Conservation (phyloP, 106 monocot species). For the Dioscorea zingiberensis region DNA sequence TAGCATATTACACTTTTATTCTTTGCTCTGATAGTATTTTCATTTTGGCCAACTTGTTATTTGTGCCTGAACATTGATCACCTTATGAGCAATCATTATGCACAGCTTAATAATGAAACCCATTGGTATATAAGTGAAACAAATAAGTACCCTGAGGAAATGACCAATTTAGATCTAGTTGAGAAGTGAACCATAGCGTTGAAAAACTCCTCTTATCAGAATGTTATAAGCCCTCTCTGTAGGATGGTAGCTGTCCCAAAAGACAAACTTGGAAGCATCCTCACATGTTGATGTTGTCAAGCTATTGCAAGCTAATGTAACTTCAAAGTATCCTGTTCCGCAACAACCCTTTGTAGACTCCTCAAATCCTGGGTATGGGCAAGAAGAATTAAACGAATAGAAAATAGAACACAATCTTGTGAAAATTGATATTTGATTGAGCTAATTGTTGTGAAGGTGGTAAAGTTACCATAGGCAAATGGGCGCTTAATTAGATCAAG, state of each 20-base stretch:
- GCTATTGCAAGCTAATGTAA: constrained; percentile 28
- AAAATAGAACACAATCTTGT: neutral
- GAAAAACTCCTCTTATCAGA: constrained; percentile 15
- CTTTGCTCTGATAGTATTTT: too few species aligned
- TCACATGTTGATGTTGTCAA: constrained; percentile 17
- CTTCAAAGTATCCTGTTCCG: constrained; percentile 37
- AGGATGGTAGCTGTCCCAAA: constrained; percentile 43
- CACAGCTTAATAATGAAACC: too few species aligned
- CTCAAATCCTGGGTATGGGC: constrained; percentile 22
- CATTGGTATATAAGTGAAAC: too few species aligned
- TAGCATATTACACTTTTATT: too few species aligned
- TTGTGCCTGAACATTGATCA: too few species aligned
- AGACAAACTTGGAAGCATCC: constrained; percentile 30
- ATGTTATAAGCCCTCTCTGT: constrained; percentile 31
- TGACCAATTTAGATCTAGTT: neutral
- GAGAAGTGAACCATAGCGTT: constrained; percentile 9
- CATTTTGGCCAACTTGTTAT: too few species aligned
- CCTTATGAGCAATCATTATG: too few species aligned
- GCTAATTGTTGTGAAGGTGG: neutral
- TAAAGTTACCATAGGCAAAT: constrained; percentile 36
- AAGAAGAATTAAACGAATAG: neutral
- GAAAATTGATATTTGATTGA: neutral
- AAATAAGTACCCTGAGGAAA: too few species aligned
- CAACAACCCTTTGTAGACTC: constrained; percentile 41
- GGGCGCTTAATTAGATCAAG: constrained; percentile 42